A percentile compares a stretch with the other conserved stretches of the same genome.
These are phyloP conservation scores for Helicostylum pulchrum DNA, from an alignment of 192 early-diverging fungal genomes.

Conservation along the genomic window DNA sequence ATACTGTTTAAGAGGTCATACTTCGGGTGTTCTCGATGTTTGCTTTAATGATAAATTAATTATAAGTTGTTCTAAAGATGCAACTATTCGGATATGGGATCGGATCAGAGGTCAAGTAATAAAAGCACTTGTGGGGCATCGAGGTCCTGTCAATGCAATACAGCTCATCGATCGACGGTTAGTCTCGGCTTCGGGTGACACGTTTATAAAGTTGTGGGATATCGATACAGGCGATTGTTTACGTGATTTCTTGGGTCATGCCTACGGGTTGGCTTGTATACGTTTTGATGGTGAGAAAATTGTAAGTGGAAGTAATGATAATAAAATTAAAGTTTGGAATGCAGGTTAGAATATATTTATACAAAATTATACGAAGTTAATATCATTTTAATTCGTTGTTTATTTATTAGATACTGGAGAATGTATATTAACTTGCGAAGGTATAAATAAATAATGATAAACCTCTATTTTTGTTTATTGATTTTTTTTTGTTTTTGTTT, in stretches of 20 bases:
- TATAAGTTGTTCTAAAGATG: constrained; percentile 94
- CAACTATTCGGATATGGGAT: constrained; percentile 89
- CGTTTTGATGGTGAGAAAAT: constrained; percentile 84
- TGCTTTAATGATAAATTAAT: constrained; percentile 74
- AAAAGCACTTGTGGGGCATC: constrained; percentile 79
- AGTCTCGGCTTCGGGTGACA: constrained; percentile 86
- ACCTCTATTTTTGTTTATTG: not conserved
- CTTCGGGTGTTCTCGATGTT: constrained; percentile 82
- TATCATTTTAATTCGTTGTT: not conserved
- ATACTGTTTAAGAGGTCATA: constrained; percentile 66
- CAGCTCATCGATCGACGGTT: constrained; percentile 65
- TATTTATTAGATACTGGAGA: constrained; percentile 44
- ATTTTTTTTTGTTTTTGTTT: not conserved
- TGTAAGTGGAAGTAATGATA: constrained; percentile 80
- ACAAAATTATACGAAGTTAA: too few species aligned
- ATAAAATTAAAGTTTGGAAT: constrained; percentile 79
- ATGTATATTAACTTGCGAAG: constrained; percentile 59
- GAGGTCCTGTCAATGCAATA: constrained; percentile 95
- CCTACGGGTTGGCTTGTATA: constrained; percentile 84
- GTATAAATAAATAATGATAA: not conserved
- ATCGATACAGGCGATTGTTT: constrained; percentile 66
- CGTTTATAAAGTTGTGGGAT: constrained; percentile 80
- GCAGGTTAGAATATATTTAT: constrained; percentile 19
- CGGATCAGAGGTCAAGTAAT: constrained; percentile 54
- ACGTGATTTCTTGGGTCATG: constrained; percentile 69